Conservation (phyloP, 768 basidiomycete species). For the Tremella mesenterica region DNA sequence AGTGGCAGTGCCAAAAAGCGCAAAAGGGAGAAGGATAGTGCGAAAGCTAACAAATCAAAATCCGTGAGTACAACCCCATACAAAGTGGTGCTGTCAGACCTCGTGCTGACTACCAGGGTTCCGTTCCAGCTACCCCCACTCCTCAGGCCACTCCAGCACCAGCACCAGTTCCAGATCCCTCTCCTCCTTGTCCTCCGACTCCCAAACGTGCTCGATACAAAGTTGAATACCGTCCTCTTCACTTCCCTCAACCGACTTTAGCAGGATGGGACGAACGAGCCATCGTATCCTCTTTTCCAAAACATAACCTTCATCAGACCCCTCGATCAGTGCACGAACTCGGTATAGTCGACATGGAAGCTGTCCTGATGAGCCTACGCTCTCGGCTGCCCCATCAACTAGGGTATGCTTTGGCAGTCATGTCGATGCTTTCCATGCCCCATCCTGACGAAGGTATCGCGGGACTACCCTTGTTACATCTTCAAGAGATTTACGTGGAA, state of each 20-base stretch:
- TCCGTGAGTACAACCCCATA: background rate
- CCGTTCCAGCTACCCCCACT: slow-evolving; percentile 11
- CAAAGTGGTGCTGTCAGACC: background rate
- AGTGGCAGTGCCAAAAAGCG: slow-evolving; percentile 5
- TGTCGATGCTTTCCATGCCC: slow-evolving; percentile 54
- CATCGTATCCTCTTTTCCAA: slow-evolving; percentile 57
- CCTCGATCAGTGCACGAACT: slow-evolving; percentile 72
- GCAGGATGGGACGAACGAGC: slow-evolving; percentile 71
- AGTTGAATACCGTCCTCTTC: slow-evolving; percentile 78
- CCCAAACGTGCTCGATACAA: slow-evolving; percentile 55
- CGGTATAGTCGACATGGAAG: slow-evolving; percentile 81
- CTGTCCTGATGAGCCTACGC: slow-evolving; percentile 84
- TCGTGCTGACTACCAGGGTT: no score
- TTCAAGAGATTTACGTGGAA: slow-evolving; percentile 74
- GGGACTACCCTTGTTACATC: slow-evolving; percentile 53
- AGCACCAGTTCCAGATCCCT: background rate
- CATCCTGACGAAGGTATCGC: slow-evolving; percentile 35
- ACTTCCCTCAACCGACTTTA: slow-evolving; percentile 62
- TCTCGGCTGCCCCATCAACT: slow-evolving; percentile 75
- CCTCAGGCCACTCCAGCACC: background rate
- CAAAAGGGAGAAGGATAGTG: slow-evolving; percentile 1
- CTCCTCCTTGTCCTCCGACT: slow-evolving; percentile 15
- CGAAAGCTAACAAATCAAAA: background rate
- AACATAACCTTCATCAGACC: slow-evolving; percentile 51
- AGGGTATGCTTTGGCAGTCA: slow-evolving; percentile 79